Conservation (phyloP, 2,329 filamentous ascomycete species). For the Penicillium vulpinum region DNA sequence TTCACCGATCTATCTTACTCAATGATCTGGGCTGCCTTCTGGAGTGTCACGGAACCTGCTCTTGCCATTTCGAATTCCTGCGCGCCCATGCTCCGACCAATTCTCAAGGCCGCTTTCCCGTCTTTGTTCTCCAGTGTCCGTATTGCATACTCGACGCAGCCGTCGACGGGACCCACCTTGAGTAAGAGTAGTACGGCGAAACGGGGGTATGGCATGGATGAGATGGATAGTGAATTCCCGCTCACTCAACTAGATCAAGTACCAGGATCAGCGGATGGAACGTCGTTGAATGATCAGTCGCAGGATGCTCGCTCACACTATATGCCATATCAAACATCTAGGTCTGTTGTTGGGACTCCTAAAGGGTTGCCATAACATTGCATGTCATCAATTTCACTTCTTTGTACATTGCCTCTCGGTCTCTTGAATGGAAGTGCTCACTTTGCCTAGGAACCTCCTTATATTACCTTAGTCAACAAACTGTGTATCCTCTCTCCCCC, state of each 20-base stretch:
- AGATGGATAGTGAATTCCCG: constrained; percentile 15
- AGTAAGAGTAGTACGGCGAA: constrained; percentile 8
- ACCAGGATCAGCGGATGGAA: neutral
- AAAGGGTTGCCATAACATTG: neutral
- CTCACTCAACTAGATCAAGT: constrained; percentile 5
- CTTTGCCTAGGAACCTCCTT: neutral
- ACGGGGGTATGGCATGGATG: constrained; percentile 3
- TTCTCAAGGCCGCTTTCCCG: constrained; percentile 20
- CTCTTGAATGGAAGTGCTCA: neutral
- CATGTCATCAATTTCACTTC: neutral
- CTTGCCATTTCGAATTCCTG: constrained; percentile 26
- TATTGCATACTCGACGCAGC: constrained; percentile 4
- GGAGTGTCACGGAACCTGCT: constrained; percentile 28
- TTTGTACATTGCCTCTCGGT: neutral
- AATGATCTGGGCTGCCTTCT: constrained; percentile 27
- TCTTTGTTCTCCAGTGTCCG: constrained; percentile 10
- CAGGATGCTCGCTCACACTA: constrained; percentile 9
- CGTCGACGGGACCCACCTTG: neutral
- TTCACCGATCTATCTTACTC: constrained; percentile 25
- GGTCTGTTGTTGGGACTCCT: neutral
- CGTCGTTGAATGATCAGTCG: constrained; percentile 10
- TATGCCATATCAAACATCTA: neutral
- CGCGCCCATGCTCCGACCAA: constrained; percentile 26
- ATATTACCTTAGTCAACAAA: no score
- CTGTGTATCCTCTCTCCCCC: no score